Percentiles rank a stretch among this genome's conserved stretches.
Evolutionary conservation across 768 basidiomycete species (phyloP).

Genomic region (Amyloporia xantha): DNA sequence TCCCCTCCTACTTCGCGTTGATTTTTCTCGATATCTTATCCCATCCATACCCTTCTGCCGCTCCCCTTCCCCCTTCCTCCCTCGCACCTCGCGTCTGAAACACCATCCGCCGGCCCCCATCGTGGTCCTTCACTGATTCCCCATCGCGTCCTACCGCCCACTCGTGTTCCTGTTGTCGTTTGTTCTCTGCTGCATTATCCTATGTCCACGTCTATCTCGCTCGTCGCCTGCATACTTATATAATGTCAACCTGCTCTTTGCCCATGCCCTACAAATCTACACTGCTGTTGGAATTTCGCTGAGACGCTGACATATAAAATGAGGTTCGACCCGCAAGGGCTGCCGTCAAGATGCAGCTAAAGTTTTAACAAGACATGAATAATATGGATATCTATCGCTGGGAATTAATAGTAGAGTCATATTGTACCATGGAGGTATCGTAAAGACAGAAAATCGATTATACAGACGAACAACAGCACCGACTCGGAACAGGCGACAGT

Average conservation of each 20-base stretch:
- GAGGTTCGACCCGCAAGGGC: not conserved
- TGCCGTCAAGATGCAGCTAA: not conserved
- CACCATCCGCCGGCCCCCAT: not conserved
- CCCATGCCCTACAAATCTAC: not conserved
- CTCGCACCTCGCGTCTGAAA: not conserved
- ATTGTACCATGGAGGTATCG: not conserved
- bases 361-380: not conserved
- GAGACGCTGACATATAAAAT: not conserved
- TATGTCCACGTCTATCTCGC: constrained; percentile 10
- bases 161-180: constrained; percentile 2
- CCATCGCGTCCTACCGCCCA: not conserved
- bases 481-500: not conserved
- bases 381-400: too few relatives aligned
- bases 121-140: not conserved
- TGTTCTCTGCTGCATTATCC: not conserved
- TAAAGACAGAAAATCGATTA: not conserved
- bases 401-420: not conserved
- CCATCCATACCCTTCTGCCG: not conserved
- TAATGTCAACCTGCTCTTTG: constrained; percentile 9
- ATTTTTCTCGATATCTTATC: not conserved
- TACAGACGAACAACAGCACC: not conserved
- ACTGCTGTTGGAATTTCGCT: too few relatives aligned
- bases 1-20: not conserved
- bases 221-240: constrained; percentile 21
- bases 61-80: not conserved